These are phyloP conservation scores for Leucocoprinus birnbaumii DNA, from an alignment of 768 basidiomycete genomes.

Conservation along the genomic window DNA sequence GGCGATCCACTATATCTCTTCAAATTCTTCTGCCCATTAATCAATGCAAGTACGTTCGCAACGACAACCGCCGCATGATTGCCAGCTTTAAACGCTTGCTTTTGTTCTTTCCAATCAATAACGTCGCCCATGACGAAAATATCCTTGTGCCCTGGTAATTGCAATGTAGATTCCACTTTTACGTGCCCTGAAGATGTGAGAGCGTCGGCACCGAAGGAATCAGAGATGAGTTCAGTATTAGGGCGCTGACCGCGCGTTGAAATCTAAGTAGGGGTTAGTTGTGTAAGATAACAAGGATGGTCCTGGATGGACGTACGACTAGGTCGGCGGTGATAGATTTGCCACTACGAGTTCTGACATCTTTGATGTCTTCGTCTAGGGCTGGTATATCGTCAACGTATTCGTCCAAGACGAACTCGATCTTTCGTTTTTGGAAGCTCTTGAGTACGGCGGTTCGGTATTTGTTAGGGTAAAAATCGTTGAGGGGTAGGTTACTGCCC, in stretches of 20 bases:
- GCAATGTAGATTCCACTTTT: slow-evolving; percentile 42
- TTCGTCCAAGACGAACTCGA: slow-evolving; percentile 49
- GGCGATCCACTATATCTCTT: slow-evolving; percentile 12
- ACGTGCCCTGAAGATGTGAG: slow-evolving; percentile 35
- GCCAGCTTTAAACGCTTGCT: slow-evolving; percentile 16
- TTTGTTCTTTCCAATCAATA: slow-evolving; percentile 20
- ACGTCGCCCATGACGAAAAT: slow-evolving; percentile 22
- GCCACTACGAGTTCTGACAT: slow-evolving; percentile 42
- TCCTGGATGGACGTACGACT: slow-evolving; percentile 35
- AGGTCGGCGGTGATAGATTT: slow-evolving; percentile 45
- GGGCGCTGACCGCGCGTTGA: slow-evolving; percentile 32
- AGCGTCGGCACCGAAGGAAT: slow-evolving; percentile 29
- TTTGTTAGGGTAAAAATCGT: slow-evolving; percentile 44
- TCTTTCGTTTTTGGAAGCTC: slow-evolving; percentile 33
- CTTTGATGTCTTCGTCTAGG: slow-evolving; percentile 30
- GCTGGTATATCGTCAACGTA: slow-evolving; percentile 39
- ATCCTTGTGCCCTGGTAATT: slow-evolving; percentile 16
- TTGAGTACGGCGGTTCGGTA: slow-evolving; percentile 41
- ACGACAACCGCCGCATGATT: slow-evolving; percentile 15
- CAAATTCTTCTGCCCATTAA: slow-evolving; percentile 10
- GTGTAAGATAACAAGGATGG: not conserved
- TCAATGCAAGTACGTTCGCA: slow-evolving; percentile 14
- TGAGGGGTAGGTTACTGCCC: slow-evolving; percentile 40
- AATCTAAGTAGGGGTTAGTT: too few relatives aligned
- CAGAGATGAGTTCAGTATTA: slow-evolving; percentile 42